Conservation (phyloP, 768 basidiomycete species). For the Coprinopsis sp. region DNA sequence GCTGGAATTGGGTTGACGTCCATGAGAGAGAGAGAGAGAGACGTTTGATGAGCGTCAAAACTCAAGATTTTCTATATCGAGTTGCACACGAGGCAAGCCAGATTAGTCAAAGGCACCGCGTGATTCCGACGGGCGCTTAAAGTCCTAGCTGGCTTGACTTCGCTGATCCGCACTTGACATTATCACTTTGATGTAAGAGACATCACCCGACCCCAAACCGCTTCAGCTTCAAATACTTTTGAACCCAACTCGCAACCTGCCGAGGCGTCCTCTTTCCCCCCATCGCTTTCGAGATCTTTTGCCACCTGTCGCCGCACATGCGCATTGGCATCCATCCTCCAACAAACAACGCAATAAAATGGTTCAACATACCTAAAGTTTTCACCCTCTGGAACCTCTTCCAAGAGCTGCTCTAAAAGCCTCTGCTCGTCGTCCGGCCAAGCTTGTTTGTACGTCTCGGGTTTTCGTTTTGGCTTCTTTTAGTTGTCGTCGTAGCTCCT, state of each 20-base stretch:
- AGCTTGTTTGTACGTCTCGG: conserved; percentile 79
- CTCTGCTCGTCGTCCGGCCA: conserved; percentile 79
- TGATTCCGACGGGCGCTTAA: too few species aligned
- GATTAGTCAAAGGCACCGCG: too few species aligned
- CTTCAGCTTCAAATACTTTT: conserved; percentile 85
- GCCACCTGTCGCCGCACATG: too few species aligned
- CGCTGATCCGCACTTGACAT: too few species aligned
- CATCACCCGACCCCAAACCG: conserved; percentile 56
- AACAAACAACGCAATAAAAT: background rate
- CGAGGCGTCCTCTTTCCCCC: conserved; percentile 68
- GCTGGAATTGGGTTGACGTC: too few species aligned
- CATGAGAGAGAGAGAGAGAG: too few species aligned
- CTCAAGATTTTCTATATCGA: too few species aligned
- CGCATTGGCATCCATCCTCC: too few species aligned
- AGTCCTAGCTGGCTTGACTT: too few species aligned
- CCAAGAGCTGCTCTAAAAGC: conserved; percentile 65
- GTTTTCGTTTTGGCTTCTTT: conserved; percentile 36
- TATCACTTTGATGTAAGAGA: too few species aligned
- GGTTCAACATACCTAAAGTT: conserved; percentile 54
- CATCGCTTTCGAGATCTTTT: conserved; percentile 81
- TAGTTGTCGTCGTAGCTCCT: conserved; percentile 10
- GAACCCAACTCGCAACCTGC: conserved; percentile 86
- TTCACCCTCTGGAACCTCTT: conserved; percentile 74
- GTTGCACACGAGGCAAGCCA: too few species aligned
- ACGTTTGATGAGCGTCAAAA: too few species aligned